Evolutionary conservation across 371 early-diverging fungal genomes (phyloP).

Genomic region (Lichtheimia hyalospora): DNA sequence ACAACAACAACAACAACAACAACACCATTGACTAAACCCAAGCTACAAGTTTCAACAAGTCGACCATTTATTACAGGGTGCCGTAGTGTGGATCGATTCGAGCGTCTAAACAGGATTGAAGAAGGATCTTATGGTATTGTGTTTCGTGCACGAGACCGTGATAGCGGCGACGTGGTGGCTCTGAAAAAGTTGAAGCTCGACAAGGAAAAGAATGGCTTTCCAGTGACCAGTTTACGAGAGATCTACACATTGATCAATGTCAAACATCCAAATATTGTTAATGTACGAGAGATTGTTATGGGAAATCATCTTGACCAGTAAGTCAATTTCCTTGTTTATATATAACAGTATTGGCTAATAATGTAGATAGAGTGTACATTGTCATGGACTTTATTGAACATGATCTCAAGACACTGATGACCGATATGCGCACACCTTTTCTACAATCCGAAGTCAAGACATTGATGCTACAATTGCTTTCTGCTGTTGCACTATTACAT

Average conservation of each 20-base stretch:
- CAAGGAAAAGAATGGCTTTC: slow-evolving; percentile 95
- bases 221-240: slow-evolving; percentile 90
- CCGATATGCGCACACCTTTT: slow-evolving; percentile 78
- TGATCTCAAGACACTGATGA: slow-evolving; percentile 91
- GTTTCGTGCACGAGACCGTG: slow-evolving; percentile 91
- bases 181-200: slow-evolving; percentile 97
- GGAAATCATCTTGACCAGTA: slow-evolving; percentile 78
- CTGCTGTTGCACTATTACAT: slow-evolving; percentile 89
- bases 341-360: not conserved
- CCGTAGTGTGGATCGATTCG: slow-evolving; percentile 83
- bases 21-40: not conserved
- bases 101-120: slow-evolving; percentile 94
- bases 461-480: slow-evolving; percentile 84
- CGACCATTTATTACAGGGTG: slow-evolving; percentile 49
- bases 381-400: slow-evolving; percentile 98
- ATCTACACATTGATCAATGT: slow-evolving; percentile 86
- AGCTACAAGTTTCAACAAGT: not conserved
- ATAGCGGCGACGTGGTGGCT: slow-evolving; percentile 95
- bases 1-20: slow-evolving; percentile 8
- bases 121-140: slow-evolving; percentile 99
- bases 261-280: slow-evolving; percentile 94
- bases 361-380: slow-evolving; percentile 76
- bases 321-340: slow-evolving; percentile 10
- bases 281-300: slow-evolving; percentile 91
- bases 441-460: slow-evolving; percentile 91